phyloP scores from a whole-genome alignment of 2,329 filamentous ascomycete species.

The Tolypocladium tropicale region DNA sequence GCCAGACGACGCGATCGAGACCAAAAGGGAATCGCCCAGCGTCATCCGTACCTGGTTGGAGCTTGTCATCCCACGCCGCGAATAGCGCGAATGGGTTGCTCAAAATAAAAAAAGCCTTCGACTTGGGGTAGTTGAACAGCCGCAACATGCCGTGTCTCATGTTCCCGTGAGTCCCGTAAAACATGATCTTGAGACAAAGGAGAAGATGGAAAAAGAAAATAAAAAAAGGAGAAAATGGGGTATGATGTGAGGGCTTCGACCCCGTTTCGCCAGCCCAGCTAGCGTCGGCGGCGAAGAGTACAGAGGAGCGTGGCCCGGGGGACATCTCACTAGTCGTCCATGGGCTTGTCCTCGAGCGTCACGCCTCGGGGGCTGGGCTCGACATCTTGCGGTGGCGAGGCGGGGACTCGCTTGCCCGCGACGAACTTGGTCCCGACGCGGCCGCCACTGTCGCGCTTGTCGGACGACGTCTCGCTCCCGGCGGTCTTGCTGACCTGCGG shows the following conservation, averaged over 20 bases:
- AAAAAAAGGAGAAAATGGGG: background rate
- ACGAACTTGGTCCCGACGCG: constrained; percentile 33
- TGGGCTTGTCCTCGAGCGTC: constrained; percentile 41
- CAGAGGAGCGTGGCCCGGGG: background rate
- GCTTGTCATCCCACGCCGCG: background rate
- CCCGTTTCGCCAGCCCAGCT: background rate
- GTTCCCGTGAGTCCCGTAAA: constrained; percentile 6
- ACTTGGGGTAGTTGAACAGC: background rate
- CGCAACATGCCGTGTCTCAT: constrained; percentile 3
- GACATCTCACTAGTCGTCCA: constrained; percentile 34
- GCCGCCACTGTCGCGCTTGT: constrained; percentile 57
- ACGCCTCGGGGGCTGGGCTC: constrained; percentile 28
- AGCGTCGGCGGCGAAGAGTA: background rate
- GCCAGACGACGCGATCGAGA: background rate
- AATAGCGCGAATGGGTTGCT: background rate
- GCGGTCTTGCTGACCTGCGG: constrained; percentile 10
- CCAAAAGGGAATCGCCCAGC: background rate
- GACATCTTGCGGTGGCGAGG: constrained; percentile 18
- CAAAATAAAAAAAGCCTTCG: background rate
- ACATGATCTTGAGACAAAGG: constrained; percentile 1
- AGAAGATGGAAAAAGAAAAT: background rate
- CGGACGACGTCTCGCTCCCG: constrained; percentile 17
- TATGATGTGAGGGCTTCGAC: background rate
- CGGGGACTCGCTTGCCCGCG: constrained; percentile 34
- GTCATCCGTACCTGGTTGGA: background rate